A percentile compares a stretch with the other conserved stretches of the same genome.
These are phyloP conservation scores for Candida qinlingensis DNA, from an alignment of 805 yeast genomes.

Conservation along the genomic window DNA sequence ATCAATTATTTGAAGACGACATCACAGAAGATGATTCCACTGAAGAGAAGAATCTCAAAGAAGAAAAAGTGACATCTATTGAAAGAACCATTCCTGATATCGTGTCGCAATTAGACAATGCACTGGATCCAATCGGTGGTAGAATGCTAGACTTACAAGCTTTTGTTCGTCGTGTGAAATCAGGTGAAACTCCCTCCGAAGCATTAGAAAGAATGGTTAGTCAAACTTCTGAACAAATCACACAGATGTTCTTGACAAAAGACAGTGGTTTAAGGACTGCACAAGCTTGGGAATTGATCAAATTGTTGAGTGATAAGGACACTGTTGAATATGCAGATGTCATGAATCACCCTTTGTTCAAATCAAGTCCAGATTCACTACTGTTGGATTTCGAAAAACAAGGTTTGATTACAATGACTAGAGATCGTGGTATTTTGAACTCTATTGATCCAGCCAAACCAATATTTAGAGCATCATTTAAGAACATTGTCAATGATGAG, in stretches of 20 bases:
- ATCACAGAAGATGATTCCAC: conserved; percentile 12
- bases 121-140: conserved; percentile 82
- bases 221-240: conserved; percentile 83
- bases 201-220: conserved; percentile 76
- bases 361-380: conserved; percentile 47
- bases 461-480: conserved; percentile 73
- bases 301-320: conserved; percentile 47
- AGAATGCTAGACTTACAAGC: conserved; percentile 91
- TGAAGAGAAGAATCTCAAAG: conserved; percentile 21
- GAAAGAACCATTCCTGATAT: conserved; percentile 14
- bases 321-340: conserved; percentile 46
- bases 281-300: conserved; percentile 85
- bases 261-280: conserved; percentile 59
- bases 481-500: conserved; percentile 52
- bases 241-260: conserved; percentile 64
- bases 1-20: conserved; percentile 37
- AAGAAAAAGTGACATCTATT: conserved; percentile 11
- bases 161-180: conserved; percentile 77
- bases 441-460: conserved; percentile 80
- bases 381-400: conserved; percentile 70
- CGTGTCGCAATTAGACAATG: conserved; percentile 40
- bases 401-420: conserved; percentile 66
- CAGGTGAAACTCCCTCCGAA: conserved; percentile 77
- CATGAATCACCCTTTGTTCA: conserved; percentile 54
- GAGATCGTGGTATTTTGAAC: conserved; percentile 70